A percentile compares a stretch with the other conserved stretches of the same genome.
These are phyloP conservation scores for Penicillium paneum DNA, from an alignment of 2,329 filamentous ascomycete genomes.

Conservation along the genomic window DNA sequence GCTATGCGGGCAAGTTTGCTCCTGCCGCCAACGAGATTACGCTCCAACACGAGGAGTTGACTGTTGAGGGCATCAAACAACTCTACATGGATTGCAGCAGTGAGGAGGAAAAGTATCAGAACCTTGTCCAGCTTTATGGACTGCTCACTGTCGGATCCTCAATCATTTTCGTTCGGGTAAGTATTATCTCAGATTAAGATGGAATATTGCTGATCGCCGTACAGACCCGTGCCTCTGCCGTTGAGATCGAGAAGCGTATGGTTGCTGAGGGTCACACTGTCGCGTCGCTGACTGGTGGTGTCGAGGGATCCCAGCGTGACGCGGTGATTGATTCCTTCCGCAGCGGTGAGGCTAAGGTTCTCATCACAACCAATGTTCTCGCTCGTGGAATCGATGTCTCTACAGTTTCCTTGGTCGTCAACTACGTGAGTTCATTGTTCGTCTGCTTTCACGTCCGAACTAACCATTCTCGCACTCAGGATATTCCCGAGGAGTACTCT, in stretches of 20 bases:
- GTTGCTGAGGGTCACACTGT: slow-evolving; percentile 85
- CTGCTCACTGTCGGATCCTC: slow-evolving; percentile 95
- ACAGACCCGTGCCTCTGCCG: slow-evolving; percentile 80
- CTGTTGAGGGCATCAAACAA: slow-evolving; percentile 94
- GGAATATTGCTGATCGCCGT: slow-evolving; percentile 18
- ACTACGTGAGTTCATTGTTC: slow-evolving; percentile 62
- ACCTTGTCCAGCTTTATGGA: slow-evolving; percentile 88
- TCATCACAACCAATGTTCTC: slow-evolving; percentile 96
- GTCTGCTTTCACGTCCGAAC: not conserved
- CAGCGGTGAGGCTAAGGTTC: slow-evolving; percentile 81
- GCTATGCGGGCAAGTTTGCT: slow-evolving; percentile 79
- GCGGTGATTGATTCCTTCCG: slow-evolving; percentile 82
- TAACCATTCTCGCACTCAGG: slow-evolving; percentile 34
- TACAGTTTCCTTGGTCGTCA: slow-evolving; percentile 95
- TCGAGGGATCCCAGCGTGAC: slow-evolving; percentile 81
- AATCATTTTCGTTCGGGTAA: slow-evolving; percentile 92
- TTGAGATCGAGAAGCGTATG: slow-evolving; percentile 83
- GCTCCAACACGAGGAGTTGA: slow-evolving; percentile 84
- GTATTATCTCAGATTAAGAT: slow-evolving; percentile 19
- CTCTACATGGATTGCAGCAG: slow-evolving; percentile 91
- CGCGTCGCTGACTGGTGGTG: slow-evolving; percentile 80
- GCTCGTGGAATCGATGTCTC: slow-evolving; percentile 92
- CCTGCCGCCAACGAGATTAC: slow-evolving; percentile 83
- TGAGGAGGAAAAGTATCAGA: slow-evolving; percentile 79
- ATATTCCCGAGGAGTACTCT: slow-evolving; percentile 66